A percentile compares a stretch with the other conserved stretches of the same genome.
Evolutionary conservation across 768 basidiomycete genomes (phyloP).

Genomic region (Coprinellus micaceus): DNA sequence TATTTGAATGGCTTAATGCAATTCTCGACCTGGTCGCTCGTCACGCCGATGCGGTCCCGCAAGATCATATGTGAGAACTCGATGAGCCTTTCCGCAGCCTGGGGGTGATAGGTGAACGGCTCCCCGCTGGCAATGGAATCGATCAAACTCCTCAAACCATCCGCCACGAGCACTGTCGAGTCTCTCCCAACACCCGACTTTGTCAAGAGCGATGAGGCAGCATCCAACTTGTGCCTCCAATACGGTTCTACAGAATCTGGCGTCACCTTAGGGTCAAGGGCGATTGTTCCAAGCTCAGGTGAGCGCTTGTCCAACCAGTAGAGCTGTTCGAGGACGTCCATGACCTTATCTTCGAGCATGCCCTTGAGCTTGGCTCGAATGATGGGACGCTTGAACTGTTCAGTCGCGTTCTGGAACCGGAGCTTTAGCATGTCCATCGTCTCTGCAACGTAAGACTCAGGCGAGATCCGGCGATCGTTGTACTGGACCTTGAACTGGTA

Average conservation of each 20-base stretch:
- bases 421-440: conserved; percentile 91
- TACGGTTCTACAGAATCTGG: conserved; percentile 80
- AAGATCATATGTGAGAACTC: conserved; percentile 92
- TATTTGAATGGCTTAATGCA: conserved; percentile 99
- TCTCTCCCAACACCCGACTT: conserved; percentile 96
- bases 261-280: conserved; percentile 63
- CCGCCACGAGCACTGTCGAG: conserved; percentile 90
- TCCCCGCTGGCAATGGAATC: conserved; percentile 86
- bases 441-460: conserved; percentile 97
- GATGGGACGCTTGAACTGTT: conserved; percentile 83
- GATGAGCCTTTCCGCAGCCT: conserved; percentile 82
- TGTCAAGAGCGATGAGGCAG: conserved; percentile 87
- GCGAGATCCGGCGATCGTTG: conserved; percentile 90
- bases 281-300: conserved; percentile 68
- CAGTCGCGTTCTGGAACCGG: conserved; percentile 81
- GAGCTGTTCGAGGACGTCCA: conserved; percentile 94
- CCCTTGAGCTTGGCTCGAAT: conserved; percentile 85
- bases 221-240: conserved; percentile 96
- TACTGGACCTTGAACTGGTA: conserved; percentile 99
- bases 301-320: conserved; percentile 95
- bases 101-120: conserved; percentile 89
- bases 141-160: conserved; percentile 85
- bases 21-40: conserved; percentile 99
- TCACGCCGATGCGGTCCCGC: conserved; percentile 86
- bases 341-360: conserved; percentile 94